Evolutionary conservation across 2,329 filamentous ascomycete species (phyloP), one percentile per base, ranked within the genome.

Genomic region (Albophoma yamanashiensis): DNA sequence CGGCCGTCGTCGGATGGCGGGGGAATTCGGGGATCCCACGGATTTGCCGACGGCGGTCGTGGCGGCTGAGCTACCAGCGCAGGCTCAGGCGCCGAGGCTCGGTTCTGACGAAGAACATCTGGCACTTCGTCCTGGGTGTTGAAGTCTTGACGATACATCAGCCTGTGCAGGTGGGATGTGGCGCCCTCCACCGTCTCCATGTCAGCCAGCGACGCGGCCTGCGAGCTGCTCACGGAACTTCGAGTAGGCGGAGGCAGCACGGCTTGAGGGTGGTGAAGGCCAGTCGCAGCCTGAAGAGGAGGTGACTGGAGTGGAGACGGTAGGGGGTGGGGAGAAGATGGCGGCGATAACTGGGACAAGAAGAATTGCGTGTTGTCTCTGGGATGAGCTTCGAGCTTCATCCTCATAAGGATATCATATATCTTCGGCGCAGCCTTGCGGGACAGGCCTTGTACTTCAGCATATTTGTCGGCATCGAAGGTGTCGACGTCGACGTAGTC

Each of bases 381-480:
- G 6, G 60, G 34, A 4, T 65, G 67, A n/a, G 67, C 67, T 55
- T 78, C 75, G 15, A 84, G 74, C 66, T 78, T 83, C 77, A 84
- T 79, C 56, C 79, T 75, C 69, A 79, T 78, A 20, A 85, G 69
- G 39, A 81, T 76, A 57, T 83, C 78, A 56, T 76, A 71, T 15
- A 83, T 77, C 57, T 73, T 74, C 1, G 79, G 76, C 1, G 81
- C 80, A 1, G 77, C 75, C 57, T 76, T 77, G 59, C 80, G 75
- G 20, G 79, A 79, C 6, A 76, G 65, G 43, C 74, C 74, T 65
- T 79, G 78, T 4, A 84, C 71, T 63, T 80, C 75, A 22, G 73
- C 68, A 59, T 79, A 84, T 62, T 79, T 80, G 22, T 73, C 74
- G 34, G 72, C 68, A n/a, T 83, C 79, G 62, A 84, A 84, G 31